Percentiles rank a stretch among this genome's conserved stretches.
These are phyloP conservation scores for Alternaria burnsii DNA, from an alignment of 2,329 filamentous ascomycete genomes.

Conservation along the genomic window DNA sequence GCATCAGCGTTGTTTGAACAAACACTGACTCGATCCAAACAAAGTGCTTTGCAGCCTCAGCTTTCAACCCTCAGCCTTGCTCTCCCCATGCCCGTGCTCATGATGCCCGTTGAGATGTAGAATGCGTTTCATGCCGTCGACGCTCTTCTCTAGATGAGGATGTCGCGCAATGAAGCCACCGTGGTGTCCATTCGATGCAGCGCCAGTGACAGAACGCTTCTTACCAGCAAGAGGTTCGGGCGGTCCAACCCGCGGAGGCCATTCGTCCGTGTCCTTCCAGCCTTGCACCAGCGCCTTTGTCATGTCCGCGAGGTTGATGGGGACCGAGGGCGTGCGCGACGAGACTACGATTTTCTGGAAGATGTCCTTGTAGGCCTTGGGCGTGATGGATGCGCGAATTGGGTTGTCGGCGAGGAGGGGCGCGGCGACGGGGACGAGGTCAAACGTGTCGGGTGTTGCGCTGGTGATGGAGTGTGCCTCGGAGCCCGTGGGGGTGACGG, in stretches of 20 bases:
- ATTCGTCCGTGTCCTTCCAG: slow-evolving; percentile 93
- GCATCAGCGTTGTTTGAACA: slow-evolving; percentile 7
- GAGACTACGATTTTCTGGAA: slow-evolving; percentile 90
- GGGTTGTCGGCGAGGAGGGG: slow-evolving; percentile 78
- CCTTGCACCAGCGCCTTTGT: slow-evolving; percentile 82
- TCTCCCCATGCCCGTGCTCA: slow-evolving; percentile 11
- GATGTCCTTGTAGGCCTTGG: slow-evolving; percentile 78
- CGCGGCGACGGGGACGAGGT: slow-evolving; percentile 74
- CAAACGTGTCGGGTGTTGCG: slow-evolving; percentile 23
- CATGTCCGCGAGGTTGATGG: slow-evolving; percentile 86
- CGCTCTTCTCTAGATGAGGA: slow-evolving; percentile 54
- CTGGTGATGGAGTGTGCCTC: slow-evolving; percentile 14
- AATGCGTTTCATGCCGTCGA: slow-evolving; percentile 57
- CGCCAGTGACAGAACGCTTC: slow-evolving; percentile 37
- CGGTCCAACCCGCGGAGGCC: slow-evolving; percentile 74
- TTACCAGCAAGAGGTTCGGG: slow-evolving; percentile 57
- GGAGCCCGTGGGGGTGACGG: slow-evolving; percentile 12
- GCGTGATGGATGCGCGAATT: slow-evolving; percentile 78
- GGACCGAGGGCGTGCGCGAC: slow-evolving; percentile 81
- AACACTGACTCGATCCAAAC: neutral
- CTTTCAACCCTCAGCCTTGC: slow-evolving; percentile 20
- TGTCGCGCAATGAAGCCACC: slow-evolving; percentile 48
- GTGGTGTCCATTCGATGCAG: slow-evolving; percentile 24
- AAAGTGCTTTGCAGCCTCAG: neutral
- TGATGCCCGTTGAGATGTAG: slow-evolving; percentile 48